These are phyloP conservation scores for Phaeolepiota aurea DNA, from an alignment of 768 basidiomycete species.

Conservation along the genomic window DNA sequence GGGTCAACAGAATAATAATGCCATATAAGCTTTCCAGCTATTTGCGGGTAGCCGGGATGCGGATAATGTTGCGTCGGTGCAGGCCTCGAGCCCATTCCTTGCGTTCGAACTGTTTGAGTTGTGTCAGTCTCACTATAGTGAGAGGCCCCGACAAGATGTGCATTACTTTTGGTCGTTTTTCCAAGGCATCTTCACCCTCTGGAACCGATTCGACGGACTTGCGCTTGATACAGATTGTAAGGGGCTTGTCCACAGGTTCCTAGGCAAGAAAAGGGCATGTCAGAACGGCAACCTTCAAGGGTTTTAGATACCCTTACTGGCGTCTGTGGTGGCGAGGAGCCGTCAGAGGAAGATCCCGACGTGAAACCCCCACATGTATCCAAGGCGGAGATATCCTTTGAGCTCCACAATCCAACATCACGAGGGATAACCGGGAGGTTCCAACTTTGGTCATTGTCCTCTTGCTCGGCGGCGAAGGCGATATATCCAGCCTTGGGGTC, in stretches of 20 bases:
- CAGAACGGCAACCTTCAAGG: not conserved
- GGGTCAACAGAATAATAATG: too few relatives aligned
- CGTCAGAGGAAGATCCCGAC: slow-evolving; percentile 1
- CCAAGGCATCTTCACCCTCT: slow-evolving; percentile 10
- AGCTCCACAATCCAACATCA: not conserved
- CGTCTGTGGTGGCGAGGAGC: slow-evolving; percentile 11
- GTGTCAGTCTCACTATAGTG: not conserved
- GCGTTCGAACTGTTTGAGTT: slow-evolving; percentile 9
- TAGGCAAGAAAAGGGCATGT: slow-evolving; percentile 3
- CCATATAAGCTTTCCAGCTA: too few relatives aligned
- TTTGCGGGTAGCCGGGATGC: not conserved
- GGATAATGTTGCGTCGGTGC: not conserved
- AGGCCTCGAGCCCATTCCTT: slow-evolving; percentile 7
- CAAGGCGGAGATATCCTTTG: not conserved
- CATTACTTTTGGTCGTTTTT: slow-evolving; percentile 35
- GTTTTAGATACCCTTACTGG: slow-evolving; percentile 11
- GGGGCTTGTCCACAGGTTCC: slow-evolving; percentile 7
- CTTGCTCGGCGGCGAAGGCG: not conserved
- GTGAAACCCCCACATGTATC: not conserved
- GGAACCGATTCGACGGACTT: slow-evolving; percentile 20
- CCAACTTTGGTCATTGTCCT: not conserved
- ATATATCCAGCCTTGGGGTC: not conserved
- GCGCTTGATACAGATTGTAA: slow-evolving; percentile 26
- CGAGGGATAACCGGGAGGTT: not conserved
- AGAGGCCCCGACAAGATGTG: slow-evolving; percentile 1